Conservation (phyloP, 75 land plant species). For the Pseudotsuga menziesii region DNA sequence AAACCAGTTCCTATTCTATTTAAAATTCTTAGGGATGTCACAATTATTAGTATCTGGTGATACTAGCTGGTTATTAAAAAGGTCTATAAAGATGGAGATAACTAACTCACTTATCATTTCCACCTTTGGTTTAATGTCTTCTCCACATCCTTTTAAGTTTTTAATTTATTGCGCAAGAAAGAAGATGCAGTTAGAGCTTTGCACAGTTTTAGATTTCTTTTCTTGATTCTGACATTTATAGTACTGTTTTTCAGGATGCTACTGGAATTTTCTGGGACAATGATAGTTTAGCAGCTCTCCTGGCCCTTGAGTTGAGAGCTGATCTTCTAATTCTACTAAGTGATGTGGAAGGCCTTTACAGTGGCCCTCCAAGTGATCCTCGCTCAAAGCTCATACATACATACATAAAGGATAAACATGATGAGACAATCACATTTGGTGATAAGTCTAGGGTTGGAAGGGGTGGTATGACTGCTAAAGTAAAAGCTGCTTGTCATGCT, state of each 20-base stretch:
- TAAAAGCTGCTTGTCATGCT: constrained; percentile 73
- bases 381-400: constrained; percentile 78
- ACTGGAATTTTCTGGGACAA: constrained; percentile 99
- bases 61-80: too few species aligned
- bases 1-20: too few species aligned
- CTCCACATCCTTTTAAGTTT: neutral
- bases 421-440: constrained; percentile 76
- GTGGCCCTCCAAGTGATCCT: constrained; percentile 94
- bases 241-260: constrained; percentile 59
- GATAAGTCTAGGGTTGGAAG: constrained; percentile 90
- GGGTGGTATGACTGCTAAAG: constrained; percentile 98
- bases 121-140: neutral
- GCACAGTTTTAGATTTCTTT: too few species aligned
- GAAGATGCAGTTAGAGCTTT: neutral
- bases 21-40: too few species aligned
- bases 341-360: constrained; percentile 97
- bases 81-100: too few species aligned
- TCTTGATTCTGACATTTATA: neutral
- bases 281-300: constrained; percentile 83
- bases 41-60: too few species aligned
- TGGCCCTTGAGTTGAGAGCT: constrained; percentile 89
- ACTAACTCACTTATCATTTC: too few species aligned
- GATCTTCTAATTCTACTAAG: constrained; percentile 88
- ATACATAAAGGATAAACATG: constrained; percentile 72
- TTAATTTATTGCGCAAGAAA: neutral